These are phyloP conservation scores for Sindora glabra DNA, from an alignment of 306 rosid species.

Conservation along the genomic window DNA sequence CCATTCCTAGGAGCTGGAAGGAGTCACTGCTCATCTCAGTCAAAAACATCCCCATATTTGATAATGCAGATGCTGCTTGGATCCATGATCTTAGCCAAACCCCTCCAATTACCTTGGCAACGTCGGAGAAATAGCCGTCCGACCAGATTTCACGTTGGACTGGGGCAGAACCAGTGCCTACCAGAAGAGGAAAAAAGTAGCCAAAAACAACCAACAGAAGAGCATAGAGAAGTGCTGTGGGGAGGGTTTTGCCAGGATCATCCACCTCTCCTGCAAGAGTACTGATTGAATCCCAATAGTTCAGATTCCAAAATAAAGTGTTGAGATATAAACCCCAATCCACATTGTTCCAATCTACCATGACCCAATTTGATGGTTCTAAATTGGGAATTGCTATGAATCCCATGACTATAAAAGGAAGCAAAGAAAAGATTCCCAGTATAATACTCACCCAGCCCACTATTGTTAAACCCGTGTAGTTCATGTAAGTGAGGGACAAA, in stretches of 20 bases:
- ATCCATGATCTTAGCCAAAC: slow-evolving; percentile 56
- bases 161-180: slow-evolving; percentile 51
- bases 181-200: slow-evolving; percentile 49
- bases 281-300: slow-evolving; percentile 68
- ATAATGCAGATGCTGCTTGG: slow-evolving; percentile 56
- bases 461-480: slow-evolving; percentile 56
- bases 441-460: slow-evolving; percentile 57
- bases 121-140: slow-evolving; percentile 64
- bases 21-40: slow-evolving; percentile 75
- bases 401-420: slow-evolving; percentile 61
- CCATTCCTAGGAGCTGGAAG: slow-evolving; percentile 69
- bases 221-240: slow-evolving; percentile 51
- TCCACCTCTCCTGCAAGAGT: slow-evolving; percentile 62
- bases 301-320: slow-evolving; percentile 68
- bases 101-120: slow-evolving; percentile 46
- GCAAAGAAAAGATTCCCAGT: slow-evolving; percentile 53
- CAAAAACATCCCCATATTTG: slow-evolving; percentile 70
- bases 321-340: slow-evolving; percentile 59
- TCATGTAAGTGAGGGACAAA: slow-evolving; percentile 45
- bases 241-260: slow-evolving; percentile 50
- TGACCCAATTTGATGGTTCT: slow-evolving; percentile 44
- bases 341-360: slow-evolving; percentile 33
- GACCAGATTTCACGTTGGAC: slow-evolving; percentile 36
- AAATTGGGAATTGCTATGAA: slow-evolving; percentile 42
- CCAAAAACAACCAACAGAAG: slow-evolving; percentile 42